Evolutionary conservation across 768 basidiomycete genomes (phyloP), one percentile per base, ranked within the genome.

Genomic region (Calocera cornea): DNA sequence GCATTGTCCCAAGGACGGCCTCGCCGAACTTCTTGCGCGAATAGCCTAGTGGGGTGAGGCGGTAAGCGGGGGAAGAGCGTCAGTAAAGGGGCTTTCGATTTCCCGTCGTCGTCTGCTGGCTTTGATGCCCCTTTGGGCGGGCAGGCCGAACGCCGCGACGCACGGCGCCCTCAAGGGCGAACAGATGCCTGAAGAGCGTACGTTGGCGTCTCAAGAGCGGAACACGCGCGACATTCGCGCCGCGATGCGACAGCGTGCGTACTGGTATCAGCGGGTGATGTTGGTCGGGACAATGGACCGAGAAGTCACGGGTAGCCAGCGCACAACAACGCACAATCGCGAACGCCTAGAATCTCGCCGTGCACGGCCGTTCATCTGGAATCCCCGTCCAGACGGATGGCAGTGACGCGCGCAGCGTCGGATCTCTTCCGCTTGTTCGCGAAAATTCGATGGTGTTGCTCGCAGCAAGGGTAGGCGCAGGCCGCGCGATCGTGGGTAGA

Each of bases 91-190:
- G 54, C 54, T 29, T 60, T 60, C 36, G 54, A 60, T 60, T 60
- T 60, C 31, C 54, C 54, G 54, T 60, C 54, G 54, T 47, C 44
- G 44, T 47, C 44, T n/a, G 41, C 31, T 67, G 41, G 31, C 64
- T 41, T 65, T 38, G 29, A 60, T 68, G 36, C 8, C 44, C 44
- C 19, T 17, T 47, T 19, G 44, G 19, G 19, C 19, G 44, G 24
- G 24, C 7, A 3, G 44, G 24, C 44, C 16, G 44, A 38, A 14
- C 36, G 44, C 19, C 19, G 44, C 16, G 40, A 47, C 19, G 44
- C 24, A 47, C 44, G 44, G 8, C 19, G 24, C 5, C 44, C 44
- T 5, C 36, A 14, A 47, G 44, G 44, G 44, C 44, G 19, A 47
- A 47, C 44, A 47, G 44, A 47, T 24, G 44, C 44, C 44, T 47